Evolutionary conservation across 2,329 filamentous ascomycete species (phyloP).

Genomic region (Sporothrix euskadiensis): DNA sequence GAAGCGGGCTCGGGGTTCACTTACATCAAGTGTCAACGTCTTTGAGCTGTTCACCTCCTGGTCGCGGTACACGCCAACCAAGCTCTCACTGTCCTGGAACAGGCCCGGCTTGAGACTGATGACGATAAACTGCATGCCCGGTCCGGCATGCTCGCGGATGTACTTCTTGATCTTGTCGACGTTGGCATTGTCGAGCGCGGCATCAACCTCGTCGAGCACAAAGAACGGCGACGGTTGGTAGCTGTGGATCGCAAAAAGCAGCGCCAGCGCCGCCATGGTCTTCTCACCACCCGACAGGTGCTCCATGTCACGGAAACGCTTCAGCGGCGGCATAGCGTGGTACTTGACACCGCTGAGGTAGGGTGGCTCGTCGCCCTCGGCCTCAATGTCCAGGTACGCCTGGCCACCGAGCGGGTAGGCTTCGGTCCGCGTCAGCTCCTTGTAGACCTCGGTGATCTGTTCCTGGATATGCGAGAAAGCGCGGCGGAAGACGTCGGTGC

Average conservation of each 20-base stretch:
- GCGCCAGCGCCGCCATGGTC: slow-evolving; percentile 95
- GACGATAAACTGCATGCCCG: slow-evolving; percentile 98
- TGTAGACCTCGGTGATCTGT: slow-evolving; percentile 91
- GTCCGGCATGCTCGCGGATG: slow-evolving; percentile 87
- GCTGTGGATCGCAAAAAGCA: slow-evolving; percentile 94
- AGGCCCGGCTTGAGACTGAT: slow-evolving; percentile 94
- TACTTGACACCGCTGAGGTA: slow-evolving; percentile 97
- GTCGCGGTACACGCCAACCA: slow-evolving; percentile 94
- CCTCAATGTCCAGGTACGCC: slow-evolving; percentile 84
- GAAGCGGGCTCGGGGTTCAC: slow-evolving; percentile 41
- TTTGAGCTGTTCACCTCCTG: slow-evolving; percentile 91
- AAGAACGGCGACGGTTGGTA: slow-evolving; percentile 97
- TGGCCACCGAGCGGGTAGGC: slow-evolving; percentile 92
- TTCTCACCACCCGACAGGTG: slow-evolving; percentile 96
- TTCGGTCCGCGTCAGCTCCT: slow-evolving; percentile 85
- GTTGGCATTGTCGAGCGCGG: slow-evolving; percentile 96
- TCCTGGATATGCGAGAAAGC: slow-evolving; percentile 94
- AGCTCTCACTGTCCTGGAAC: slow-evolving; percentile 93
- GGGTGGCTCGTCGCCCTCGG: slow-evolving; percentile 85
- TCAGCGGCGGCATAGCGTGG: slow-evolving; percentile 96
- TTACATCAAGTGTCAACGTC: slow-evolving; percentile 92
- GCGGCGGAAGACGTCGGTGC: slow-evolving; percentile 90
- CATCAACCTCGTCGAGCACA: slow-evolving; percentile 96
- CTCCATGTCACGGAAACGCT: slow-evolving; percentile 99
- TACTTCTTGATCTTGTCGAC: slow-evolving; percentile 96